Conservation (phyloP, 306 rosid species). For the Citrullus mucosospermus region DNA sequence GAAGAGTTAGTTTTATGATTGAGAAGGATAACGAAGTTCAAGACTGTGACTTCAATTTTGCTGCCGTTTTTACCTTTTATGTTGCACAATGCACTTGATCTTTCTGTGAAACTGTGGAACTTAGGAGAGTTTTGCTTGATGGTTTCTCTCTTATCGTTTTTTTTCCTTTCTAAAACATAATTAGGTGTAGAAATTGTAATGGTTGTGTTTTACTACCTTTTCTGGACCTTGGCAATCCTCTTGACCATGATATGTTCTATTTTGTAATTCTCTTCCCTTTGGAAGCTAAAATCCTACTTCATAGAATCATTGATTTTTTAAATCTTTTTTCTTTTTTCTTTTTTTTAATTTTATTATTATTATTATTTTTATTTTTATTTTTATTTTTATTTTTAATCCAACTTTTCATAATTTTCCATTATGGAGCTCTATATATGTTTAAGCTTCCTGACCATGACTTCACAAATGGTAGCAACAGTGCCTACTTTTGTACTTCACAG, state of each 20-base stretch:
- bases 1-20: conserved; percentile 35
- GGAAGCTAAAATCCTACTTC: background rate
- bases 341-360: too few relatives aligned
- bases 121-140: background rate
- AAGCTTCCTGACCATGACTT: background rate
- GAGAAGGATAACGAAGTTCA: background rate
- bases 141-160: background rate
- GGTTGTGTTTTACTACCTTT: background rate
- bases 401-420: background rate
- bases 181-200: background rate
- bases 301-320: background rate
- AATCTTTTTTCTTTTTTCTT: too few relatives aligned
- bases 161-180: background rate
- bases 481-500: background rate
- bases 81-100: background rate
- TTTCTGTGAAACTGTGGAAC: background rate
- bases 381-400: too few relatives aligned
- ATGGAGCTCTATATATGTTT: background rate
- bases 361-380: too few relatives aligned
- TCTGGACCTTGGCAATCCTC: background rate
- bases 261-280: background rate
- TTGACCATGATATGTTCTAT: background rate
- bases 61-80: background rate
- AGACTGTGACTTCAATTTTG: background rate
- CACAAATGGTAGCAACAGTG: background rate